These are phyloP conservation scores for Diplodia sapinea DNA, from an alignment of 2,329 filamentous ascomycete species.

Conservation along the genomic window DNA sequence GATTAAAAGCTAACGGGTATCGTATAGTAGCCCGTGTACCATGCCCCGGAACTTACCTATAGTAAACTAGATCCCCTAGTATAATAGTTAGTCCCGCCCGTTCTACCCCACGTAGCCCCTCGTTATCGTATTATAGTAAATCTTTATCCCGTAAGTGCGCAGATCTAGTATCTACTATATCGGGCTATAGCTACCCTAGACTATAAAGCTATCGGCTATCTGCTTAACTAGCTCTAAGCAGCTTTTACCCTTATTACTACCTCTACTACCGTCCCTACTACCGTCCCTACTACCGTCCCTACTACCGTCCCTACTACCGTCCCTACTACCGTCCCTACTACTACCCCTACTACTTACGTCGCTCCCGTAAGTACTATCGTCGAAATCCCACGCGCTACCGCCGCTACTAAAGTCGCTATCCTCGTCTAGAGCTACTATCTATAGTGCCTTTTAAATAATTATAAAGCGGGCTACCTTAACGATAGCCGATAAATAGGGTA, in stretches of 20 bases:
- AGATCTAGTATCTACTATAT: too few species aligned
- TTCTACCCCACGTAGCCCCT: constrained; percentile 29
- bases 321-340: too few species aligned
- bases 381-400: neutral
- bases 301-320: too few species aligned
- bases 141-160: too few species aligned
- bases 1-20: neutral
- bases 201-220: too few species aligned
- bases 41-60: constrained; percentile 27
- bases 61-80: constrained; percentile 32
- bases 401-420: neutral
- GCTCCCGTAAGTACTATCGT: constrained; percentile 33
- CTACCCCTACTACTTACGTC: neutral
- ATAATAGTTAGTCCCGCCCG: constrained; percentile 32
- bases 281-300: too few species aligned
- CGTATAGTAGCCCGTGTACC: constrained; percentile 25
- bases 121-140: too few species aligned
- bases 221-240: constrained; percentile 35
- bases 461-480: constrained; percentile 37
- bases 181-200: too few species aligned
- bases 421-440: constrained; percentile 25
- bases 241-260: constrained; percentile 21
- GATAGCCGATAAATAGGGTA: constrained; percentile 34
- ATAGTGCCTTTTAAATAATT: constrained; percentile 36
- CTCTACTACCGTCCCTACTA: neutral